These are phyloP conservation scores for Plasmodium relictum DNA, from an alignment of 169 alveolate genomes.

Conservation along the genomic window DNA sequence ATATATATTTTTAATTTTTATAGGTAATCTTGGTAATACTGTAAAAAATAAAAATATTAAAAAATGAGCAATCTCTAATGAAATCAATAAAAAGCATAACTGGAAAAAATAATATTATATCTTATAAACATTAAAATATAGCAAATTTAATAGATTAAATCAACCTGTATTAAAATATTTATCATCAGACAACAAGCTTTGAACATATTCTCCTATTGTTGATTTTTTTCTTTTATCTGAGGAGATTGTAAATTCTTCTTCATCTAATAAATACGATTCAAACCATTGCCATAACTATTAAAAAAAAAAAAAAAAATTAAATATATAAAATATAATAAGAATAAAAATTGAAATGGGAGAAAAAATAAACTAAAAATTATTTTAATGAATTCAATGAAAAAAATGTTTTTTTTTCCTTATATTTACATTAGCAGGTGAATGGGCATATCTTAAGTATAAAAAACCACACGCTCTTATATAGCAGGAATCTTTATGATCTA, in stretches of 20 bases:
- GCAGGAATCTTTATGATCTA: slow-evolving; percentile 47
- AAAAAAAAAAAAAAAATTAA: background rate
- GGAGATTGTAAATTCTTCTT: slow-evolving; percentile 78
- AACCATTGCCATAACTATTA: slow-evolving; percentile 86
- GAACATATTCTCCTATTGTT: slow-evolving; percentile 84
- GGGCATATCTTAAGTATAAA: slow-evolving; percentile 59
- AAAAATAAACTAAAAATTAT: background rate
- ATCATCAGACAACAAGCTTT: slow-evolving; percentile 81
- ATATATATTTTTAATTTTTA: slow-evolving; percentile 81
- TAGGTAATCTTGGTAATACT: slow-evolving; percentile 87
- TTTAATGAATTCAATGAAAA: background rate
- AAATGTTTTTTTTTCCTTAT: background rate
- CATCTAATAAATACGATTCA: slow-evolving; percentile 86
- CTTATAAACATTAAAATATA: no score
- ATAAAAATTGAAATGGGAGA: background rate
- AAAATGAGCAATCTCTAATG: background rate
- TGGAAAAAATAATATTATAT: background rate
- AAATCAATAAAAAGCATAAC: background rate
- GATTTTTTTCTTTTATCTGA: slow-evolving; percentile 75
- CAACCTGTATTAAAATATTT: slow-evolving; percentile 85
- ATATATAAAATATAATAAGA: background rate
- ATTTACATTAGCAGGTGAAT: slow-evolving; percentile 58
- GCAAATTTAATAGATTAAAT: background rate
- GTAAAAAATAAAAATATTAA: background rate
- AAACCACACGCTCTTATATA: slow-evolving; percentile 73